Evolutionary conservation across 805 yeast species (phyloP).

Genomic region (Kluyveromyces lactis): DNA sequence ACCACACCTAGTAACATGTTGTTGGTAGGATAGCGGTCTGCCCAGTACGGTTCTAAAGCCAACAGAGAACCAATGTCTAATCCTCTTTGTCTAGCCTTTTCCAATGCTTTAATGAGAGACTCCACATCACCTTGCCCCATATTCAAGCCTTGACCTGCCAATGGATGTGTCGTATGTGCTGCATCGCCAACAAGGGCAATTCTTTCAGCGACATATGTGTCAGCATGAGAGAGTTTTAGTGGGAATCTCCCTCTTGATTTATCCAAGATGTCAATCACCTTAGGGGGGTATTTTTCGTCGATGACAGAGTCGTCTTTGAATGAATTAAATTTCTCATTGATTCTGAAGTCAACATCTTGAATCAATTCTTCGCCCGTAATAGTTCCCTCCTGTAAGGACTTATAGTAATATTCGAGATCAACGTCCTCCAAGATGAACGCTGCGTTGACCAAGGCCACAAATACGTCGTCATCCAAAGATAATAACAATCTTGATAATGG

Average conservation of each 20-base stretch:
- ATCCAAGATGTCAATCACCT: slow-evolving; percentile 47
- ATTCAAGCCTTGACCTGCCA: slow-evolving; percentile 96
- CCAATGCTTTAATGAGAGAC: slow-evolving; percentile 58
- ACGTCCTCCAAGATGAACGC: slow-evolving; percentile 71
- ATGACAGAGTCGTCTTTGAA: slow-evolving; percentile 35
- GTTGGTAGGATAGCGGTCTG: slow-evolving; percentile 72
- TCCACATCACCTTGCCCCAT: slow-evolving; percentile 96
- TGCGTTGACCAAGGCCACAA: slow-evolving; percentile 71
- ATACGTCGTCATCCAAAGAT: slow-evolving; percentile 50
- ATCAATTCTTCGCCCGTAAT: slow-evolving; percentile 40
- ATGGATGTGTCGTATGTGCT: slow-evolving; percentile 94
- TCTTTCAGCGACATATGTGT: slow-evolving; percentile 73
- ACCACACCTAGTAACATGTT: slow-evolving; percentile 79
- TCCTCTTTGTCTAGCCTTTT: slow-evolving; percentile 65
- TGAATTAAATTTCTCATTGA: slow-evolving; percentile 23
- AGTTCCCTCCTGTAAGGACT: slow-evolving; percentile 23
- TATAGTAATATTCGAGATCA: slow-evolving; percentile 67
- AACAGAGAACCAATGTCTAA: slow-evolving; percentile 78
- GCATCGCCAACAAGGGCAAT: slow-evolving; percentile 97
- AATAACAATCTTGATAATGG: slow-evolving; percentile 58
- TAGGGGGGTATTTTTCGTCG: slow-evolving; percentile 60
- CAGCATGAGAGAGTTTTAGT: slow-evolving; percentile 80
- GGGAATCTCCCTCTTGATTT: slow-evolving; percentile 84
- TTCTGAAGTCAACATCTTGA: slow-evolving; percentile 71
- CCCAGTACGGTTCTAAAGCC: slow-evolving; percentile 80